Evolutionary conservation across 306 rosid species (phyloP), one percentile per base, ranked within the genome.

Genomic region (Leucaena leucocephala): DNA sequence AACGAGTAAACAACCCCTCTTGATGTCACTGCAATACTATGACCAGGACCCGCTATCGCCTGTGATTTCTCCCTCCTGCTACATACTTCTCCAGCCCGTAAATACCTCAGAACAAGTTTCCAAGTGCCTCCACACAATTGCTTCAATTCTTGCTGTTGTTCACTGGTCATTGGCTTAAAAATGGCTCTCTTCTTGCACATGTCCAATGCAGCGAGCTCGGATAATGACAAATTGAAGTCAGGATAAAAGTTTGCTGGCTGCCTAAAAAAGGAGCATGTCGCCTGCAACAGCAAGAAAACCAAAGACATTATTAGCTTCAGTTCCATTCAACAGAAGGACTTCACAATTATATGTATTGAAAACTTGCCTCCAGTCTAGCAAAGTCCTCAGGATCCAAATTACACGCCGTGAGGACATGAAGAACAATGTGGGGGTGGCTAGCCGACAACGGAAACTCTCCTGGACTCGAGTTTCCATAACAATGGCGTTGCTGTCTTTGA

Each of bases 401-500:
- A 83, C 94, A 91, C 0, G 95, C 76, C 0, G 98, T 89, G 34
- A 95, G 90, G 81, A 95, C 98, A 89, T 95, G 97, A 82, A 95
- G 98, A 62, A 95, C 96, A 82, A 95, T 89, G 40, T 80, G 97
- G 85, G 49, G 98, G 96, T 79, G 98, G 97, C 78, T 92, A 34
- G 98, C 90, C 44, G 98, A 96, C 81, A 95, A 87, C 76, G 98
- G 98, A 87, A 95, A 95, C 85, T 95, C 98, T 48, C 98, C 98
- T 0, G 98, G 98, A 81, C 66, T 81, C 52, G 96, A 87, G 84
- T 87, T 87, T 83, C 98, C 97, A 2, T 80, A 85, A 90, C 98
- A 95, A 80, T 88, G 97, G 74, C 94, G 95, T 80, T 88, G 91
- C 80, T 89, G 85, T 83, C 93, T 80, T 82, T 89, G 97, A 79